Evolutionary conservation across 169 alveolate genomes (phyloP), one percentile per base, ranked within the genome.

Genomic region (Cyclospora cayetanensis): DNA sequence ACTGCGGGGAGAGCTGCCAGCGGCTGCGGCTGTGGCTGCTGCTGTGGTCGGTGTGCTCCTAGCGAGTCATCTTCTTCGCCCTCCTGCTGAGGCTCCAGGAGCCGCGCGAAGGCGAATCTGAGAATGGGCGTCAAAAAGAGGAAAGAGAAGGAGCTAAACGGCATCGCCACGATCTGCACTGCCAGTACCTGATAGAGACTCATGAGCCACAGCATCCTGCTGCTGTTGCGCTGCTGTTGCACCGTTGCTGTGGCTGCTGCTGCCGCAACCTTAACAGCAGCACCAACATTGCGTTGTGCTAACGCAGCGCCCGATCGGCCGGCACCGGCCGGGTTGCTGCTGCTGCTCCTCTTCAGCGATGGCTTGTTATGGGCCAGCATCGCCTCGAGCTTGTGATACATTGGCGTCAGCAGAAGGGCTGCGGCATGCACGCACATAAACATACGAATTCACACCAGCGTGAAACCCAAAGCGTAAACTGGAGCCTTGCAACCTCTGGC

Each of bases 371-470:
- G 83, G n/a, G 83, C 83, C 34, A 70, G 53, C 83, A 70, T 70
- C 11, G 83, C 83, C 9, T 70, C 83, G 83, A 70, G 83, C 60
- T 70, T 70, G 83, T 70, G 83, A 37, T 70, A 70, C 55, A 70
- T 34, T 0, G 83, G 83, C 20, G 83, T 70, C 55, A 70, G 83
- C 52, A 70, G 83, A 20, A 70, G 53, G 1, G 83, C 83, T 70
- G 83, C 50, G 34, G 52, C 83, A 70, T 50, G 11, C 15, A 31
- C 7, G 27, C n/a, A n/a, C n/a, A n/a, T n/a, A n/a, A n/a, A n/a
- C n/a, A n/a, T n/a, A n/a, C n/a, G n/a, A n/a, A n/a, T n/a, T n/a
- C n/a, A n/a, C n/a, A n/a, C n/a, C n/a, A n/a, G n/a, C n/a, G n/a
- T n/a, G n/a, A n/a, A n/a, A n/a, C n/a, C n/a, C n/a, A n/a, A n/a